These are phyloP conservation scores for Eremomyces bilateralis DNA, from an alignment of 495 filamentous ascomycete genomes.

Conservation along the genomic window DNA sequence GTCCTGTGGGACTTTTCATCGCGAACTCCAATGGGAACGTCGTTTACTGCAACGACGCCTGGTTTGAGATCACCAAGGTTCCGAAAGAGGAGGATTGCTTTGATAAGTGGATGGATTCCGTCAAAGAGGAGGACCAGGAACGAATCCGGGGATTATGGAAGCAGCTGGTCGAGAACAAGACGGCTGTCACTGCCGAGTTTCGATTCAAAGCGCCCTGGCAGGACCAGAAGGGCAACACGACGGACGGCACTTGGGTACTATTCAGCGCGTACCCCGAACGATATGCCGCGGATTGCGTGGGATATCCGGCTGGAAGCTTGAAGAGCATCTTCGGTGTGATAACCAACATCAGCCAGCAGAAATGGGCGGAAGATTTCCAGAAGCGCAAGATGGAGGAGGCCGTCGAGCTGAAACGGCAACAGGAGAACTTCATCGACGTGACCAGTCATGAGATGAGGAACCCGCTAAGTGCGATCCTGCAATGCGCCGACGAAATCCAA, in stretches of 20 bases:
- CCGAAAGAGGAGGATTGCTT: slow-evolving; percentile 26
- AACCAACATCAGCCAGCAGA: slow-evolving; percentile 23
- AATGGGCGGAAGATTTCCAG: slow-evolving; percentile 37
- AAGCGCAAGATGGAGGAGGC: slow-evolving; percentile 30
- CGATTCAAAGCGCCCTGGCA: slow-evolving; percentile 41
- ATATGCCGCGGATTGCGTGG: slow-evolving; percentile 10
- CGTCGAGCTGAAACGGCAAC: slow-evolving; percentile 23
- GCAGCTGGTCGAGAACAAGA: slow-evolving; percentile 31
- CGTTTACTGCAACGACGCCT: slow-evolving; percentile 52
- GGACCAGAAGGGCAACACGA: slow-evolving; percentile 30
- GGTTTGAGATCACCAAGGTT: slow-evolving; percentile 43
- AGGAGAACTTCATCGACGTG: slow-evolving; percentile 71
- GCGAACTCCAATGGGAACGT: slow-evolving; percentile 37
- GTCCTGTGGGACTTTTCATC: slow-evolving; percentile 53
- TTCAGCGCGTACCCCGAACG: slow-evolving; percentile 50
- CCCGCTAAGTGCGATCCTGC: slow-evolving; percentile 58
- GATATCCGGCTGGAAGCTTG: neutral
- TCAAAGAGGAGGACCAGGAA: slow-evolving; percentile 37
- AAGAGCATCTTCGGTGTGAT: slow-evolving; percentile 45
- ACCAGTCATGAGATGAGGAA: slow-evolving; percentile 79
- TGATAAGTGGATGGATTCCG: slow-evolving; percentile 42
- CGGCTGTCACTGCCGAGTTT: slow-evolving; percentile 39
- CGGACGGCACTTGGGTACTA: slow-evolving; percentile 50
- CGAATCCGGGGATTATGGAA: slow-evolving; percentile 32
- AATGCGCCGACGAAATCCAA: slow-evolving; percentile 60